phyloP scores from a whole-genome alignment of 768 basidiomycete species.

The Russula sp. region DNA sequence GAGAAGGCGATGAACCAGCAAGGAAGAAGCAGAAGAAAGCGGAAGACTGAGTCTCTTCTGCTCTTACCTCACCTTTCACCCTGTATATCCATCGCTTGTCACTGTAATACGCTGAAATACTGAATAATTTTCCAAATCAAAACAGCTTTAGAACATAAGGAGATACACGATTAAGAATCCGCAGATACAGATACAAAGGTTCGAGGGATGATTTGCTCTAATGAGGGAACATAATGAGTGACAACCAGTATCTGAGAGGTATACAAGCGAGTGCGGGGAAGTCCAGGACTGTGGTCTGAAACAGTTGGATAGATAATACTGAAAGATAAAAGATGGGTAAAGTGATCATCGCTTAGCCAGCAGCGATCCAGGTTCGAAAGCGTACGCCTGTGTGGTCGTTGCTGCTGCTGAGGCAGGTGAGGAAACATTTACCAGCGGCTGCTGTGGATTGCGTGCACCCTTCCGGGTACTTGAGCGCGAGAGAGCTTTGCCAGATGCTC shows the following conservation, averaged over 20 bases:
- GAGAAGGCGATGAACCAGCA: conserved; percentile 44
- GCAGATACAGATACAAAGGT: conserved; percentile 8
- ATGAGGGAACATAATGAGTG: conserved; percentile 4
- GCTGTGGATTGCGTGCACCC: conserved; percentile 35
- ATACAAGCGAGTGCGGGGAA: neutral
- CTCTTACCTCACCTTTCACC: neutral
- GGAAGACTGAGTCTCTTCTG: conserved; percentile 27
- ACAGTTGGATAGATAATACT: conserved; percentile 1
- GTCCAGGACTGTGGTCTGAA: neutral
- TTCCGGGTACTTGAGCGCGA: conserved; percentile 33
- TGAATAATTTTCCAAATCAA: conserved; percentile 2
- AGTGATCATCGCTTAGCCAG: conserved; percentile 43
- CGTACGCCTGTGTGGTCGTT: conserved; percentile 31
- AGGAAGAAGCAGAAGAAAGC: conserved; percentile 72
- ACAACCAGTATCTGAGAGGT: neutral
- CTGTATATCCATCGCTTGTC: neutral
- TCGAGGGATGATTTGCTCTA: neutral
- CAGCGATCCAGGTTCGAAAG: conserved; percentile 74
- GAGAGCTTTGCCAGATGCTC: conserved; percentile 29
- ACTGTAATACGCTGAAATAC: neutral
- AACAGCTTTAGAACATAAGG: neutral
- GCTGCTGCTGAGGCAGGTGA: conserved; percentile 32
- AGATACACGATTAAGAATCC: conserved; percentile 11
- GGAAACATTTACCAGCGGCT: conserved; percentile 41
- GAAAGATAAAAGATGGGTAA: neutral